Evolutionary conservation across 2,329 filamentous ascomycete species (phyloP).

Genomic region (Phialocephala sp.): DNA sequence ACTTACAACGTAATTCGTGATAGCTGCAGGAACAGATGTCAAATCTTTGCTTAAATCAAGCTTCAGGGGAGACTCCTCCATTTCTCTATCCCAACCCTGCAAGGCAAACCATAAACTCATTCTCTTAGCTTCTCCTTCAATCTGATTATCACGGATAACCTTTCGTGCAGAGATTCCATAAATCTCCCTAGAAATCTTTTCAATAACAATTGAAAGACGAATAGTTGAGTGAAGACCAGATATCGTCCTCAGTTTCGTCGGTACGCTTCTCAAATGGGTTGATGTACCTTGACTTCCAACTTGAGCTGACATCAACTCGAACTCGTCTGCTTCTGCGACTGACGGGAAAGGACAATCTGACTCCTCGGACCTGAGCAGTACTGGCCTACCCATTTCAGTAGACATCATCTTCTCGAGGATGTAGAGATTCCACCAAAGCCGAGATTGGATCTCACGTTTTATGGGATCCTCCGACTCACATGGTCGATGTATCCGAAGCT

Average conservation of each 20-base stretch:
- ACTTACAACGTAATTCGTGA: constrained; percentile 42
- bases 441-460: constrained; percentile 37
- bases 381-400: constrained; percentile 38
- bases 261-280: constrained; percentile 22
- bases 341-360: constrained; percentile 40
- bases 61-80: constrained; percentile 37
- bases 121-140: constrained; percentile 35
- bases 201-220: constrained; percentile 33
- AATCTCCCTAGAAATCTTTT: constrained; percentile 36
- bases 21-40: constrained; percentile 36
- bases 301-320: constrained; percentile 38
- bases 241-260: constrained; percentile 39
- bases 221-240: constrained; percentile 40
- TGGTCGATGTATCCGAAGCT: constrained; percentile 38
- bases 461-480: constrained; percentile 34
- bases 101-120: constrained; percentile 35
- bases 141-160: constrained; percentile 36
- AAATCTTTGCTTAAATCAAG: constrained; percentile 37
- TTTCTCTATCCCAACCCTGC: constrained; percentile 36
- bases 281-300: constrained; percentile 15
- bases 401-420: constrained; percentile 43
- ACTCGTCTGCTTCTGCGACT: constrained; percentile 40
- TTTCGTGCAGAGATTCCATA: constrained; percentile 39
- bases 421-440: constrained; percentile 43
- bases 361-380: constrained; percentile 38